phyloP scores from a whole-genome alignment of 208 protist genomes.

The Acanthamoeba triangularis region DNA sequence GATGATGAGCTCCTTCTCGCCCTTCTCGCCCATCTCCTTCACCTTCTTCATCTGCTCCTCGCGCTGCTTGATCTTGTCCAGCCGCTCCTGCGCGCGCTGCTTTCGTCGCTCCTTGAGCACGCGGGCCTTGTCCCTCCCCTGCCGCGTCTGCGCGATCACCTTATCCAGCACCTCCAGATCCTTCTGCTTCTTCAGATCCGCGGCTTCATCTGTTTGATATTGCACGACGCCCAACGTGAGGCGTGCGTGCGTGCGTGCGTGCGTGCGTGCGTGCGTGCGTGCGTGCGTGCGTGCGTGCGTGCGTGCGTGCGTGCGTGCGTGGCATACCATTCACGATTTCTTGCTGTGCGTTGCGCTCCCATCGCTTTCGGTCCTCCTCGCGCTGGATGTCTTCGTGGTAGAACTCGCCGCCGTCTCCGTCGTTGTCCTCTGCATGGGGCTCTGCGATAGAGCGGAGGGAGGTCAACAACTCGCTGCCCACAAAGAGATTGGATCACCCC shows the following conservation, averaged over 20 bases:
- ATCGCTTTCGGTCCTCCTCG: constrained; percentile 46
- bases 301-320: background rate
- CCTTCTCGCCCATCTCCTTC: constrained; percentile 46
- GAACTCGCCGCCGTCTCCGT: background rate
- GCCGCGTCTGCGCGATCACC: constrained; percentile 47
- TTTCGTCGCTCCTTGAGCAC: constrained; percentile 62
- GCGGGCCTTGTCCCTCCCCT: constrained; percentile 24
- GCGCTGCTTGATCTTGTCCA: constrained; percentile 66
- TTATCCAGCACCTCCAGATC: constrained; percentile 55
- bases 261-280: background rate
- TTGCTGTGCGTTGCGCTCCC: constrained; percentile 13
- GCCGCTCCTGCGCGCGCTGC: background rate
- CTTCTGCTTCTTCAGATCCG: constrained; percentile 33
- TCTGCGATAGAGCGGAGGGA: background rate
- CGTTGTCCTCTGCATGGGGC: background rate
- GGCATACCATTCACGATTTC: constrained; percentile 6
- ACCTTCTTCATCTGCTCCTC: constrained; percentile 72
- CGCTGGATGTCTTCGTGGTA: constrained; percentile 32
- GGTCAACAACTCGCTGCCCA: too few species aligned
- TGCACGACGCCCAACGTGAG: background rate
- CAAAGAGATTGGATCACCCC: too few species aligned
- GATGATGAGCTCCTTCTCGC: constrained; percentile 61
- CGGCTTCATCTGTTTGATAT: background rate
- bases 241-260: background rate
- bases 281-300: background rate